phyloP scores from a whole-genome alignment of 2,329 filamentous ascomycete genomes.

The Thelonectria olida region DNA sequence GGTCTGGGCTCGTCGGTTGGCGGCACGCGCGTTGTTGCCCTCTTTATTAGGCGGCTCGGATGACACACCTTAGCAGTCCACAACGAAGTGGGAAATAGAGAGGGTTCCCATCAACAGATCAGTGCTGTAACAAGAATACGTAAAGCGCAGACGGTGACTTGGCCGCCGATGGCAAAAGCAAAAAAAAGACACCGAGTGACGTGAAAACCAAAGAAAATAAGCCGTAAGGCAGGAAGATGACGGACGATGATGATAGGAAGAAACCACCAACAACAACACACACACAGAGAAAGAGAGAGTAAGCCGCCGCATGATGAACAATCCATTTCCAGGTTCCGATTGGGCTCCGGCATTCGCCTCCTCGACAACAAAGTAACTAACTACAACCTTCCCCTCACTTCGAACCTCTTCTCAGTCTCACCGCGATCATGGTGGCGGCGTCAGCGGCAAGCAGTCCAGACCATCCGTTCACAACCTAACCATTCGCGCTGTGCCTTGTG shows the following conservation, averaged over 20 bases:
- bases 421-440: neutral
- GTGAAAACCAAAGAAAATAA: too few species aligned
- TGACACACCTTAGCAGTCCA: neutral
- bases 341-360: neutral
- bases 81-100: neutral
- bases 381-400: neutral
- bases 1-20: neutral
- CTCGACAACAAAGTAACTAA: neutral
- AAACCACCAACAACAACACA: too few species aligned
- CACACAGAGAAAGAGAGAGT: too few species aligned
- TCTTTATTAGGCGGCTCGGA: neutral
- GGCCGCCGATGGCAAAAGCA: neutral
- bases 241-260: neutral
- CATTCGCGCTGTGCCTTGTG: neutral
- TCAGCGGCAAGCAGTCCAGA: slow-evolving; percentile 1
- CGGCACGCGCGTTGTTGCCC: slow-evolving; percentile 10
- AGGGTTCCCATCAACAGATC: too few species aligned
- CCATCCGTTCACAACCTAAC: neutral
- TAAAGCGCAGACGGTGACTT: neutral
- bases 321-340: too few species aligned
- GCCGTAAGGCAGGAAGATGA: neutral
- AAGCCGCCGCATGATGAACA: too few species aligned
- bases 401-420: neutral
- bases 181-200: neutral
- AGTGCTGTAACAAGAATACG: too few species aligned